Percentiles rank a stretch among this genome's conserved stretches.
These are phyloP conservation scores for Daldinia caldariorum DNA, from an alignment of 495 filamentous ascomycete genomes.

Conservation along the genomic window DNA sequence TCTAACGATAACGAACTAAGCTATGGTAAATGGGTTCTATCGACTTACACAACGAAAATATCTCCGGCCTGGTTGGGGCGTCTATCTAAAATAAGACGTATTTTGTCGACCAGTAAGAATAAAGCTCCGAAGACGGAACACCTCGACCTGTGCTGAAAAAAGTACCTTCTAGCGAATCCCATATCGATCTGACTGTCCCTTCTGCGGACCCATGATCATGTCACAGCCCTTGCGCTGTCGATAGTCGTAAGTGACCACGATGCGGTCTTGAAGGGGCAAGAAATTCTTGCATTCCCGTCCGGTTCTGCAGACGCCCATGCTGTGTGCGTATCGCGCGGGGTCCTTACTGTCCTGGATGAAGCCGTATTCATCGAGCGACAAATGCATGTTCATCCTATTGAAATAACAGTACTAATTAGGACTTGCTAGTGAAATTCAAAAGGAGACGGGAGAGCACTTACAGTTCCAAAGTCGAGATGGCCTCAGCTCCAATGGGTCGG, in stretches of 20 bases:
- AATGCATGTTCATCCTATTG: background rate
- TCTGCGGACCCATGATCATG: background rate
- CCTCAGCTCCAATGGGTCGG: background rate
- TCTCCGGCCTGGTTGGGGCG: background rate
- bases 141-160: background rate
- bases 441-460: no score
- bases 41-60: background rate
- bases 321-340: background rate
- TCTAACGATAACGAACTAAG: background rate
- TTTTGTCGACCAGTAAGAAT: background rate
- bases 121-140: background rate
- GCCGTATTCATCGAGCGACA: background rate
- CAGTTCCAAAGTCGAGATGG: background rate
- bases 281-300: background rate
- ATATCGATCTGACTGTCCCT: background rate
- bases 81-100: slow-evolving; percentile 1
- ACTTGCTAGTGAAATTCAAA: no score
- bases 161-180: background rate
- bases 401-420: no score
- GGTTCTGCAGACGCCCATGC: background rate
- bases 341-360: background rate
- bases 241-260: slow-evolving; percentile 6
- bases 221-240: slow-evolving; percentile 12
- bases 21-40: background rate
- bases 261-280: background rate